phyloP scores from a whole-genome alignment of 139 green algal species.

The Axilococcus clingmanii region DNA sequence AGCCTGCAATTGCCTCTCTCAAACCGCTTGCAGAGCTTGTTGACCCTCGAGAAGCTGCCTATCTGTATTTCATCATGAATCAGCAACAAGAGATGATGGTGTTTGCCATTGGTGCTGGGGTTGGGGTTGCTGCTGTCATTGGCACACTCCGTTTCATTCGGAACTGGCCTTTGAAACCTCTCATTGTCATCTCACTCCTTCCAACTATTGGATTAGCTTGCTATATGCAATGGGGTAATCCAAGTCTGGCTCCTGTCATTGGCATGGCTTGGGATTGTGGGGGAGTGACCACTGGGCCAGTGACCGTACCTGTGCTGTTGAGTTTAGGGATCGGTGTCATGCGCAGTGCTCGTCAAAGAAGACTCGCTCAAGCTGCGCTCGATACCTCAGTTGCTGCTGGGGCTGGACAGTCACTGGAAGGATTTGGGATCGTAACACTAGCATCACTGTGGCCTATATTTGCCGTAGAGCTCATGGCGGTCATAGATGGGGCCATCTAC shows the following conservation, averaged over 20 bases:
- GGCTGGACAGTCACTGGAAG: conserved; percentile 34
- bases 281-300: conserved; percentile 32
- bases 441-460: conserved; percentile 36
- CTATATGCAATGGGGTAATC: conserved; percentile 50
- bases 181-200: conserved; percentile 22
- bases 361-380: conserved; percentile 16
- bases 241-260: conserved; percentile 23
- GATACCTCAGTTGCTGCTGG: conserved; percentile 11
- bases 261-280: conserved; percentile 33
- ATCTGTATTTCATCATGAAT: conserved; percentile 44
- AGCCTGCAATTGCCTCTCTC: conserved; percentile 30
- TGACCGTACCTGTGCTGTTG: conserved; percentile 40
- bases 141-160: conserved; percentile 35
- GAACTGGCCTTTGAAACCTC: conserved; percentile 26
- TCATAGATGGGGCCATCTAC: conserved; percentile 19
- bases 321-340: conserved; percentile 36
- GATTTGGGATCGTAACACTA: conserved; percentile 44
- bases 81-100: conserved; percentile 36
- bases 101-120: conserved; percentile 26
- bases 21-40: conserved; percentile 22
- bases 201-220: conserved; percentile 31
- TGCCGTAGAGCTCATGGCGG: conserved; percentile 35
- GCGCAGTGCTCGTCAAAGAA: conserved; percentile 15
- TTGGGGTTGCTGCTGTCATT: conserved; percentile 32
- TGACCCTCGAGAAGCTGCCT: conserved; percentile 20